Evolutionary conservation across 768 basidiomycete species (phyloP), one percentile per base, ranked within the genome.

Genomic region (Rhodotorula toruloides): DNA sequence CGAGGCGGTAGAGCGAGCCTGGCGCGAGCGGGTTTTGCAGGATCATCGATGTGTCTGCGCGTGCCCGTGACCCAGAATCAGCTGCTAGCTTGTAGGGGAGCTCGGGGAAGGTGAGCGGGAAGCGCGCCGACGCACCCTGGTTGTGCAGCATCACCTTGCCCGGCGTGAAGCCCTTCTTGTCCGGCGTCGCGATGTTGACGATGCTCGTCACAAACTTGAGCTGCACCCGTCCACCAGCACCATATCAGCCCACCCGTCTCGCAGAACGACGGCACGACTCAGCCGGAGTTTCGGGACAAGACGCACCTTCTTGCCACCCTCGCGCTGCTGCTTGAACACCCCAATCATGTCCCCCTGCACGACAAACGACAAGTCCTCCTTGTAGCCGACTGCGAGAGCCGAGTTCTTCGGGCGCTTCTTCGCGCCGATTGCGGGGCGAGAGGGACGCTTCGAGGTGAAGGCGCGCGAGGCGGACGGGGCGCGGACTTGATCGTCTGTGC

Each of bases 301-400:
- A 46, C 58, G 37, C 29, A 73, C 70, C 61, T 72, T 72, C 61
- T 75, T 75, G 21, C 70, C 72, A 4, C 65, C 69, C 37, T 72
- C 72, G 29, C 68, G 53, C 49, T 70, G 65, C 53, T 74, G 70
- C 65, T 72, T 72, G 63, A 75, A 75, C 13, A 75, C 74, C 27
- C 74, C 74, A 37, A 75, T 73, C 73, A 73, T 73, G 53, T 75
- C 88, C 46, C 92, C 93, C 52, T 93, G 87, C 43, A 92, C 87
- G 68, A 97, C 94, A 74, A 91, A 97, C 17, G 92, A 91, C 36
- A 93, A 83, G 74, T 96, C 92, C 65, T 91, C 90, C 79, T 90
- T 91, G 82, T 96, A 93, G 17, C 94, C 94, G 46, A 98, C 86
- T 7, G 89, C 90, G 43, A 98, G 83, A 68, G 91, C 89, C 10